Evolutionary conservation across 805 yeast species (phyloP).

Genomic region (Barnettozyma salicaria): DNA sequence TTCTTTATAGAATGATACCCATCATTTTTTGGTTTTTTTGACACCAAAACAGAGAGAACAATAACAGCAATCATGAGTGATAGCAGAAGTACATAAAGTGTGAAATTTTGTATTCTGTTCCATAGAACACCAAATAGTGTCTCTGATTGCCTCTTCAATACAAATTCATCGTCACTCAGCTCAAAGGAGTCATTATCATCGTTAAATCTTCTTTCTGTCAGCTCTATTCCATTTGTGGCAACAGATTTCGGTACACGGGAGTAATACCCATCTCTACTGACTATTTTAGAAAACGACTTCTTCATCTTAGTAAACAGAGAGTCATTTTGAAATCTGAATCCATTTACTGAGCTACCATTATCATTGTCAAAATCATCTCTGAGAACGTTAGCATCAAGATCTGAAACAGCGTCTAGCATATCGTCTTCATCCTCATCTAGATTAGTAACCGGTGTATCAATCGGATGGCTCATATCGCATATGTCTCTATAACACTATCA

Average conservation of each 20-base stretch:
- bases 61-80: conserved; percentile 14
- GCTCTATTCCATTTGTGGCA: conserved; percentile 22
- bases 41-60: conserved; percentile 17
- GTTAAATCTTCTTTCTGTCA: conserved; percentile 11
- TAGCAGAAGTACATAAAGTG: conserved; percentile 7
- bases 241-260: conserved; percentile 12
- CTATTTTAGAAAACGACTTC: conserved; percentile 6
- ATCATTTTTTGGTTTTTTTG: conserved; percentile 7
- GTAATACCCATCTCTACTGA: conserved; percentile 13
- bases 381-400: conserved; percentile 19
- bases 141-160: conserved; percentile 16
- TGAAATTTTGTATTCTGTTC: conserved; percentile 5
- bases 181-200: conserved; percentile 24
- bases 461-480: conserved; percentile 28
- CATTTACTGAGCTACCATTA: no score
- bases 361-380: conserved; percentile 24
- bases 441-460: conserved; percentile 52
- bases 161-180: conserved; percentile 26
- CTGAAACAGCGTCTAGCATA: conserved; percentile 14
- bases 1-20: not conserved
- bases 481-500: no score
- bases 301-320: conserved; percentile 12
- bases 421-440: conserved; percentile 40
- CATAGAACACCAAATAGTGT: conserved; percentile 2
- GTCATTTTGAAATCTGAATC: conserved; percentile 4